Evolutionary conservation across 495 filamentous ascomycete species (phyloP), one percentile per base, ranked within the genome.

Genomic region (Astrothelium macrocarpum): DNA sequence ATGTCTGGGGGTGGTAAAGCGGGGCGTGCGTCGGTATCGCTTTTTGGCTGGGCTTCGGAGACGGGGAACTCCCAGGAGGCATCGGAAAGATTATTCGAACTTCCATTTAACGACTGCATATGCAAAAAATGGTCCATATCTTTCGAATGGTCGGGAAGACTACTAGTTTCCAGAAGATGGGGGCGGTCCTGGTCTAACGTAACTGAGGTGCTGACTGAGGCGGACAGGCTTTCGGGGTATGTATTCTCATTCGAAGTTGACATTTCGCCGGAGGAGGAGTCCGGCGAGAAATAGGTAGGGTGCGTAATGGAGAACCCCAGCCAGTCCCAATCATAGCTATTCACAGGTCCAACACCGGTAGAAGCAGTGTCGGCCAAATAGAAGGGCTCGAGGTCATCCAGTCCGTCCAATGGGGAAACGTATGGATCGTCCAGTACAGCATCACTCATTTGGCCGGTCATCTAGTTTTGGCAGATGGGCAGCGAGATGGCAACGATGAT

Each of bases 141-240:
- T 9, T 29, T 26, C 5, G 49, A 56, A 20, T 56, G 49, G 25
- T 56, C 49, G 25, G 49, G 49, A 16, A 56, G 20, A 25, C 49
- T 56, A 56, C 49, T 56, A 56, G 49, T 56, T 56, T 56, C 49
- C 49, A 28, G 16, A 56, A 56, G 49, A 56, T 56, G 49, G 49
- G 49, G 49, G 23, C 49, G 49, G 25, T 56, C 49, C 25, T 56
- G 49, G 49, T 56, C 49, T 29, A 56, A 56, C 2, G 49, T 56
- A 25, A 56, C 49, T 4, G 49, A 56, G 12, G 49, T 56, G 49
- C 49, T 56, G 20, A 56, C 49, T 10, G 49, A 56, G 12, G 49
- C 49, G 7, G 49, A 56, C 49, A 56, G 49, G 16, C 49, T 56
- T 29, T 56, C 49, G 5, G 49, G 49, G 49, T 56, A 56, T 5